Evolutionary conservation across 83 land plant species (phyloP), one percentile per base, ranked within the genome.

Genomic region (Diphasiastrum complanatum): DNA sequence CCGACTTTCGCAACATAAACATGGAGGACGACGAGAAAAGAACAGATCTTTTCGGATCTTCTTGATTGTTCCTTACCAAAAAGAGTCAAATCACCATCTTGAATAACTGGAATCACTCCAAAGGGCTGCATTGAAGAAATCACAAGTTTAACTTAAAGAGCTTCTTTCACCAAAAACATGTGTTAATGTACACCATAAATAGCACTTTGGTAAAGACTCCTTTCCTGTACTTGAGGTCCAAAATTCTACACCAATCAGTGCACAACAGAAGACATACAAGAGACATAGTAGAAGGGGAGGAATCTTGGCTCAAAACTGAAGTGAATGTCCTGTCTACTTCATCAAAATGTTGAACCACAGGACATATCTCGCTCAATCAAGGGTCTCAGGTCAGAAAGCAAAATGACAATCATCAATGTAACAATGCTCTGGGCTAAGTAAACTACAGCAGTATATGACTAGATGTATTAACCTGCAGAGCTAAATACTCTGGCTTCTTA

Each of bases 91-190:
- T 69, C 78, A 0, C 74, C 78, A 51, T 81, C 82, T 34, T 81
- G 61, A 12, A 81, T 37, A 10, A 58, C 78, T 12, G 84, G 84
- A 4, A 81, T 51, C 50, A 65, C 50, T 14, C 84, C 84, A 36
- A 81, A 81, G 11, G 84, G 84, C 84, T 81, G 75, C 67, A 66
- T 26, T 22, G 12, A 31, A 47, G 19, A 26, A 52, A 16, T 33
- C 20, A 64, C 24, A 23, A 27, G 34, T 11, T 14, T 46, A 45
- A 2, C 29, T 23, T 0, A 30, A n/a, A n/a, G n/a, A n/a, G n/a
- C n/a, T n/a, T n/a, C n/a, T n/a, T n/a, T n/a, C n/a, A n/a, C n/a
- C n/a, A n/a, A n/a, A n/a, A n/a, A n/a, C n/a, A n/a, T n/a, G n/a
- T n/a, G n/a, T n/a, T n/a, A n/a, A n/a, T n/a, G 8, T 53, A 4